Evolutionary conservation across 2,329 filamentous ascomycete species (phyloP), one percentile per base, ranked within the genome.

Genomic region (Alternaria sp.): DNA sequence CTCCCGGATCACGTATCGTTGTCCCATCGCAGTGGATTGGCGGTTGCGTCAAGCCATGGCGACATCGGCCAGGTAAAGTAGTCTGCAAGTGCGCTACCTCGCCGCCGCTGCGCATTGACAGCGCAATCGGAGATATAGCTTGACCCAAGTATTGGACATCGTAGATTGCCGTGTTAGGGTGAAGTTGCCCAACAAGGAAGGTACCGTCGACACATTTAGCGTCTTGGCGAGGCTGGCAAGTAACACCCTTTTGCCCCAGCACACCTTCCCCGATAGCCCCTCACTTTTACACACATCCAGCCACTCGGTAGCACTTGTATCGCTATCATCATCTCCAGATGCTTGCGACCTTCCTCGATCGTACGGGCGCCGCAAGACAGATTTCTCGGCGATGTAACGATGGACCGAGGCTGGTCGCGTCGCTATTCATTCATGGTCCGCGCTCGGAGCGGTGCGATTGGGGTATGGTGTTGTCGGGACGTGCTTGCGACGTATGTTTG

Each of bases 331-430:
- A 60, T 63, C 63, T 67, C 61, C 47, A 58, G 37, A 37, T 60
- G 57, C 58, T 70, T 72, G 58, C 55, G 62, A 72, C 69, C 70
- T 75, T 68, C 70, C 71, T 73, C 69, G 71, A 69, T 70, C 63
- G 66, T 63, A 59, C 61, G 51, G 41, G 53, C 46, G 56, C 37
- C 37, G 45, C 47, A 49, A 50, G 58, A 51, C 45, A 53, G 64
- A 46, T 51, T 57, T 30, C 60, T 58, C 60, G 60, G 69, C 59
- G 54, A 61, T 59, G 61, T 65, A 56, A 64, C 64, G 23, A 63
- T 49, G 49, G 33, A 63, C 60, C 41, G 49, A 60, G 57, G 41
- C 58, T 63, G 59, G 51, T 64, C 47, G 62, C 57, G 53, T 65
- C 47, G 65, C 60, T 61, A 41, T 71, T 75, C 69, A 75, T 73